phyloP scores from a whole-genome alignment of 2,329 filamentous ascomycete genomes.

The Emergomyces pasteurianus region DNA sequence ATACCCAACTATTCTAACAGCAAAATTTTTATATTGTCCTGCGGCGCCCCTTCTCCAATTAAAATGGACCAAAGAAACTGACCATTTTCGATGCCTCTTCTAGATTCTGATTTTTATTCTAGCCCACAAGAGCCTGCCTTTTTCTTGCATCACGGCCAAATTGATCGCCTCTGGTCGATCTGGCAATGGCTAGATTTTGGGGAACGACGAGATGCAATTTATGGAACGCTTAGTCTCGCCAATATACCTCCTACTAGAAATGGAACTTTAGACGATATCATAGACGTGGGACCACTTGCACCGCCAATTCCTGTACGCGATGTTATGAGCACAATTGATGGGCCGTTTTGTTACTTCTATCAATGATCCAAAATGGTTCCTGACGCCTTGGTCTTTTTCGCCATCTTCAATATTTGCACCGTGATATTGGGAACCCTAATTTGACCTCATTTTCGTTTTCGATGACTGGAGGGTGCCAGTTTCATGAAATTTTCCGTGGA shows the following conservation, averaged over 20 bases:
- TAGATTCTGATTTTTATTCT: conserved; percentile 10
- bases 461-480: not conserved
- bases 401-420: too few species aligned
- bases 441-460: not conserved
- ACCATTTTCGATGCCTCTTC: not conserved
- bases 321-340: conserved; percentile 13
- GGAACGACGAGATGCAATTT: conserved; percentile 1
- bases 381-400: not conserved
- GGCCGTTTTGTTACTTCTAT: conserved; percentile 19
- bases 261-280: conserved; percentile 16
- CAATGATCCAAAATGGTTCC: conserved; percentile 3
- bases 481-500: not conserved
- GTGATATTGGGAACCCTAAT: not conserved
- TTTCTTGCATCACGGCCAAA: conserved; percentile 13
- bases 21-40: not conserved
- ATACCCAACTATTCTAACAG: not conserved
- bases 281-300: conserved; percentile 14
- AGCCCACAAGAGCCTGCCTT: conserved; percentile 14
- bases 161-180: conserved; percentile 15
- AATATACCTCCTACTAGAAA: conserved; percentile 14
- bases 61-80: not conserved
- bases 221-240: conserved; percentile 8
- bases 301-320: conserved; percentile 10
- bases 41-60: not conserved
- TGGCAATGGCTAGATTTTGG: conserved; percentile 14